Base-by-base conservation (phyloP, 2,329 filamentous ascomycete species). In the Cladosporium sp. region DNA sequence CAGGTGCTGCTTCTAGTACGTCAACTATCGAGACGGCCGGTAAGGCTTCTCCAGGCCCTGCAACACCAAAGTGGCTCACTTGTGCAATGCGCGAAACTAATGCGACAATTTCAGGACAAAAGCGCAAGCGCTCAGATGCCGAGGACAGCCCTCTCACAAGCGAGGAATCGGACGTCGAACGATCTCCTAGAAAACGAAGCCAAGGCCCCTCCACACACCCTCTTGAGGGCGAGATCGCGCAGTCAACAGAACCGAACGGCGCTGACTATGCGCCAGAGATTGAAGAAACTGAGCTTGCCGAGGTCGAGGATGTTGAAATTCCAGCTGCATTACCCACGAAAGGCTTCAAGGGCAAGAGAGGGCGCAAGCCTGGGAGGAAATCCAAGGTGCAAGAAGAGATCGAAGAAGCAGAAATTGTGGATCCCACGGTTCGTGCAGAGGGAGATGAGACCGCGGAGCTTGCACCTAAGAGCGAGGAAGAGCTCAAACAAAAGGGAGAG, bases 401-500 rank as follows among this genome's bases (percentile, higher is more conserved):
- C 68, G 71, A 76, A 67, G 74, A 80, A 5, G 74, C 75, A 34
- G 73, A 66, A 34, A 60, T 28, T 25, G 63, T 51, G 10, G 68
- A 69, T 48, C 18, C 54, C 7, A 32, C 34, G 8, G 34, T 30
- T 34, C 49, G 51, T 32, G 66, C 67, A 32, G 72, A 75, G 51
- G 69, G 66, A 26, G 75, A 73, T 58, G 74, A 75, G 51, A 65
- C 66, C 5, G 49, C 14, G 14, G 60, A 63, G 23, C 11, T n/a
- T 43, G 67, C 74, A n/a, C 77, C 79, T n/a, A 84, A 81, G 71
- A 77, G 76, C 21, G 83, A 85, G 70, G 84, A 86, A 78, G 83
- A 84, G 72, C 76, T 80, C 81, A 78, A 79, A 77, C 77, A 70
- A 28, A 73, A 72, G 53, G 67, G 67, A 30, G 70, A 72, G 48